Conservation (phyloP, 164 flowering plant species). For the Piper betle region DNA sequence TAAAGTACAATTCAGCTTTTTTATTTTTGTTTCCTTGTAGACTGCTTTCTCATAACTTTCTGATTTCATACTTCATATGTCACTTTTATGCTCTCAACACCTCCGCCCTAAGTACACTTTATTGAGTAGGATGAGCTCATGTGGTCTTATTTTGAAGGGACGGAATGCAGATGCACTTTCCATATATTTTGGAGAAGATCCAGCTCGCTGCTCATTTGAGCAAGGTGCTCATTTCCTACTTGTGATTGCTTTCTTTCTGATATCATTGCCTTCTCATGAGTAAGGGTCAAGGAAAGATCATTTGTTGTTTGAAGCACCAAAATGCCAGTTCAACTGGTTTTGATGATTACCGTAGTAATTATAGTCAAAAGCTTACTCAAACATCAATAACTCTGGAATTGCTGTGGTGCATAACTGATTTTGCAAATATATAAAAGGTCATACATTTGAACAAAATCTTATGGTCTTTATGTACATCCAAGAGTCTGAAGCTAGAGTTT, state of each 20-base stretch:
- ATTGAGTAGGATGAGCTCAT: background rate
- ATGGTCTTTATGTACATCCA: background rate
- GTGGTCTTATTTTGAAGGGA: slow-evolving; percentile 41
- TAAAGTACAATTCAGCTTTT: no score
- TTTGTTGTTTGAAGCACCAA: background rate
- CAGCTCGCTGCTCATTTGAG: slow-evolving; percentile 84
- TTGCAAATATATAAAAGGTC: no score
- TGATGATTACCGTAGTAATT: background rate
- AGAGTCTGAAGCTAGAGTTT: background rate
- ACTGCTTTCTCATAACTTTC: no score
- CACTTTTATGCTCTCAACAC: background rate
- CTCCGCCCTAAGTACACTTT: no score
- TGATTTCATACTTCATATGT: no score
- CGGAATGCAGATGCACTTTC: slow-evolving; percentile 84
- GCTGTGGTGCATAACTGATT: no score
- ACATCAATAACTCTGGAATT: no score
- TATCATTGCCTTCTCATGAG: background rate
- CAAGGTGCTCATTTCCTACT: slow-evolving; percentile 42
- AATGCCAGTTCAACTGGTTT: background rate
- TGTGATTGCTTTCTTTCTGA: background rate
- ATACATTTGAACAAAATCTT: no score
- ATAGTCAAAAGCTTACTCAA: no score
- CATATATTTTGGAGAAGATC: slow-evolving; percentile 95
- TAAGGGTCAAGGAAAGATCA: no score
- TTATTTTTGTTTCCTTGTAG: no score